Evolutionary conservation across 139 green algal genomes (phyloP).

Genomic region (Picochlorum sp.): DNA sequence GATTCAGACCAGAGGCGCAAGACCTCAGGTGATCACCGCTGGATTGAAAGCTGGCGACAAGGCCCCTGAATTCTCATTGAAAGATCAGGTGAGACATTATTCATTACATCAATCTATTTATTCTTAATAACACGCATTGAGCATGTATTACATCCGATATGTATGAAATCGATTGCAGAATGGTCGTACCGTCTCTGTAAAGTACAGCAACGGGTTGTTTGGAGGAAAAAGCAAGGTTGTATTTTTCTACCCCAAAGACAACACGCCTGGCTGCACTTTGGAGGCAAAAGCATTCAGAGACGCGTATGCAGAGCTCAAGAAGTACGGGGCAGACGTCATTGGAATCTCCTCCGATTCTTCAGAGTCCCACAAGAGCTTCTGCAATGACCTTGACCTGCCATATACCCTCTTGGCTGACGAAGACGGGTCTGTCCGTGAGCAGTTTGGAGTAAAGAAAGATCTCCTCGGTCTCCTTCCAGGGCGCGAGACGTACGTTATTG

Average conservation of each 20-base stretch:
- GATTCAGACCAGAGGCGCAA: background rate
- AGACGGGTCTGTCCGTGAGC: background rate
- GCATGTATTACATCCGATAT: background rate
- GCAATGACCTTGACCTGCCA: background rate
- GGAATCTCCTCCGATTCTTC: conserved; percentile 1
- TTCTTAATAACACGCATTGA: no score
- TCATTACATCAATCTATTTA: no score
- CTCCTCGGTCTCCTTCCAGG: conserved; percentile 1
- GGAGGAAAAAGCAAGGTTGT: background rate
- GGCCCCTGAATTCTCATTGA: conserved; percentile 4
- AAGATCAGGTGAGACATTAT: background rate
- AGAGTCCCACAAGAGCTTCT: conserved; percentile 3
- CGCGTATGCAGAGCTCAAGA: background rate
- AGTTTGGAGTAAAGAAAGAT: conserved; percentile 5
- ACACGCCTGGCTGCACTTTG: conserved; percentile 1
- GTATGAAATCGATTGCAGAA: background rate
- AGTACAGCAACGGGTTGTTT: background rate
- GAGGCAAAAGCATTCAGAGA: conserved; percentile 2
- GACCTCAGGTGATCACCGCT: background rate
- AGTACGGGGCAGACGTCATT: background rate
- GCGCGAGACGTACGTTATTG: conserved; percentile 1
- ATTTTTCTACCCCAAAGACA: conserved; percentile 7
- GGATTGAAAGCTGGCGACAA: conserved; percentile 1
- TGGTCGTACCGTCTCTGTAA: background rate
- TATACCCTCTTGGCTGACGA: conserved; percentile 3